These are phyloP conservation scores for Tuber microsphaerosporum DNA, from an alignment of 495 filamentous ascomycete species.

Conservation along the genomic window DNA sequence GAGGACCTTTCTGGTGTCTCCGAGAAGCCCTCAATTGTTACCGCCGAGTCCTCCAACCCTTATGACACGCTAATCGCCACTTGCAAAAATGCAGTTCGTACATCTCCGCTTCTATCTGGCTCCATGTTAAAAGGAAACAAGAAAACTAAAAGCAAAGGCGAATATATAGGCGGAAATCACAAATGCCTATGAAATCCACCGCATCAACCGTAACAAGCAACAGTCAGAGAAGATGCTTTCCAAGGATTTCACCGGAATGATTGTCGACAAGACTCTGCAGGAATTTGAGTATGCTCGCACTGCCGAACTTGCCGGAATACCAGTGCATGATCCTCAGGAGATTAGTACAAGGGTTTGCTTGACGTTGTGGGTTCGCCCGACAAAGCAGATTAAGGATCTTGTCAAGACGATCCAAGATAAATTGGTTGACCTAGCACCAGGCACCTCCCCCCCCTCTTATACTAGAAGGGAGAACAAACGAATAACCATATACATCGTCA, in stretches of 20 bases:
- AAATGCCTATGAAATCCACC: constrained; percentile 63
- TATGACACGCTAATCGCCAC: constrained; percentile 66
- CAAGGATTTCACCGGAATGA: constrained; percentile 60
- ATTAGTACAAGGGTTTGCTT: constrained; percentile 71
- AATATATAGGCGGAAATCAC: constrained; percentile 59
- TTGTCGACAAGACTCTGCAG: constrained; percentile 65
- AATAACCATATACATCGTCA: constrained; percentile 40
- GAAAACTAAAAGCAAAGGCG: background rate
- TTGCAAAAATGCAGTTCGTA: constrained; percentile 54
- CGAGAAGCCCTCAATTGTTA: constrained; percentile 20
- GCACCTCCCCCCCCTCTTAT: constrained; percentile 45
- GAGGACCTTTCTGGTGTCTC: constrained; percentile 52
- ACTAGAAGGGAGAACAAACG: background rate
- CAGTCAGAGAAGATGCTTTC: constrained; percentile 63
- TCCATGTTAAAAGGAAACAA: constrained; percentile 5
- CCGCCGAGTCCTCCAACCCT: constrained; percentile 56
- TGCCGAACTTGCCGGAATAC: constrained; percentile 48
- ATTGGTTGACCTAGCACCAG: constrained; percentile 56
- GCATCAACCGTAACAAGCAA: constrained; percentile 61
- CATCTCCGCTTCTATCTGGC: background rate
- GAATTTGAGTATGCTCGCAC: constrained; percentile 53
- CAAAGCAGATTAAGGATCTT: constrained; percentile 58
- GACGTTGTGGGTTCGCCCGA: constrained; percentile 80
- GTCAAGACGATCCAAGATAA: constrained; percentile 61
- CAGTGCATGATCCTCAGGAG: background rate